These are phyloP conservation scores for Cinnamomum chago DNA, from an alignment of 164 flowering plant genomes.

Conservation along the genomic window DNA sequence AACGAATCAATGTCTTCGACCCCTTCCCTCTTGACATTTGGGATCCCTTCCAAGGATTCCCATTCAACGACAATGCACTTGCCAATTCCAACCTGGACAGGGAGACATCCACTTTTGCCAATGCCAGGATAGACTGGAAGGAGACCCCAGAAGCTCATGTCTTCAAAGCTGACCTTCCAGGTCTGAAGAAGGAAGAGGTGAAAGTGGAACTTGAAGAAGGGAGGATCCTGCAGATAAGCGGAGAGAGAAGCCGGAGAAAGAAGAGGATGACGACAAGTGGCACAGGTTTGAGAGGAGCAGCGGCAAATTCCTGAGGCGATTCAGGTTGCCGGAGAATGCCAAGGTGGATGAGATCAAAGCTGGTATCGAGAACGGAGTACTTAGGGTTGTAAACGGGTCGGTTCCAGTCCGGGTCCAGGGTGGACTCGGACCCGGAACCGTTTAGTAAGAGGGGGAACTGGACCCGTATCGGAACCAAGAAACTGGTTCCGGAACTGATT, in stretches of 20 bases:
- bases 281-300: slow-evolving; percentile 31
- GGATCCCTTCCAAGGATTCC: slow-evolving; percentile 13
- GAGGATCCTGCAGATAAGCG: slow-evolving; percentile 31
- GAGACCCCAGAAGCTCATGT: slow-evolving; percentile 39
- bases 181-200: slow-evolving; percentile 36
- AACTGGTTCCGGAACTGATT: too few species aligned
- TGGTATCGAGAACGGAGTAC: slow-evolving; percentile 32
- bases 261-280: slow-evolving; percentile 34
- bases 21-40: slow-evolving; percentile 11
- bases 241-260: slow-evolving; percentile 31
- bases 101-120: slow-evolving; percentile 17
- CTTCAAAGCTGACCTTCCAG: slow-evolving; percentile 41
- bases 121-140: slow-evolving; percentile 33
- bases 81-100: slow-evolving; percentile 3
- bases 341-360: slow-evolving; percentile 31
- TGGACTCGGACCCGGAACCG: too few species aligned
- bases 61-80: slow-evolving; percentile 1
- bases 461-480: too few species aligned
- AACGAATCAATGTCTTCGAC: slow-evolving; percentile 10
- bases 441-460: too few species aligned
- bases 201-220: slow-evolving; percentile 42
- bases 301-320: slow-evolving; percentile 31
- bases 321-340: slow-evolving; percentile 38
- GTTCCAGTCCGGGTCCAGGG: too few species aligned
- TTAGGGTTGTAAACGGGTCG: too few species aligned